These are phyloP conservation scores for Babesia ovata DNA, from an alignment of 169 alveolate genomes.

Conservation along the genomic window DNA sequence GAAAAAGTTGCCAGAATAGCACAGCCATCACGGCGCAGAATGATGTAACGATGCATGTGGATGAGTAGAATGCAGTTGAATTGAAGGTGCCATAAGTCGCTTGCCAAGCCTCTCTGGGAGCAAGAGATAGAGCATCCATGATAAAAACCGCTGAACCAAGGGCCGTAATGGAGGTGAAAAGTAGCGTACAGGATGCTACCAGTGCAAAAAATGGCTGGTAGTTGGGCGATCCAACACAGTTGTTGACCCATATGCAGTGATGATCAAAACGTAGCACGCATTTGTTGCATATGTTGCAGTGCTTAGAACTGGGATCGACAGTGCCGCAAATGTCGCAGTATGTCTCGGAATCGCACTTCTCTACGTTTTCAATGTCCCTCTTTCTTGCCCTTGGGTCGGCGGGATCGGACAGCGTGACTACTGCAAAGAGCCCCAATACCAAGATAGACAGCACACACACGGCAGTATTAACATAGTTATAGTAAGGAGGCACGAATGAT, in stretches of 20 bases:
- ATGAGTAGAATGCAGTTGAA: slow-evolving; percentile 46
- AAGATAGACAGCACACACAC: slow-evolving; percentile 38
- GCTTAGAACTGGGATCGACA: slow-evolving; percentile 78
- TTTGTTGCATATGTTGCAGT: slow-evolving; percentile 87
- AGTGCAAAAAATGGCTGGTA: slow-evolving; percentile 65
- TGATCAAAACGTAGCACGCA: slow-evolving; percentile 89
- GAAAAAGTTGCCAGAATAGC: slow-evolving; percentile 67
- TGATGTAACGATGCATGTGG: slow-evolving; percentile 32
- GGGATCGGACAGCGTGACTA: slow-evolving; percentile 77
- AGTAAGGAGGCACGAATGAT: slow-evolving; percentile 49
- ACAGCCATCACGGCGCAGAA: slow-evolving; percentile 37
- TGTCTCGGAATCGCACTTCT: slow-evolving; percentile 1
- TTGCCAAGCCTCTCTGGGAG: slow-evolving; percentile 32
- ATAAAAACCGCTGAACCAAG: slow-evolving; percentile 8
- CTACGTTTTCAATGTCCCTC: slow-evolving; percentile 28
- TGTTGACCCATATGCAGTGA: slow-evolving; percentile 90
- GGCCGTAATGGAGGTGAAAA: slow-evolving; percentile 5
- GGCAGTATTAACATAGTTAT: slow-evolving; percentile 24
- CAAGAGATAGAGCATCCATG: background rate
- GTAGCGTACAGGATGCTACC: slow-evolving; percentile 7
- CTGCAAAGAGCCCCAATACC: slow-evolving; percentile 51
- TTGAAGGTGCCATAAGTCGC: slow-evolving; percentile 55
- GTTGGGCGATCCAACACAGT: slow-evolving; percentile 86
- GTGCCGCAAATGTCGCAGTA: slow-evolving; percentile 70
- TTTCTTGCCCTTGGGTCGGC: slow-evolving; percentile 61